Conservation (phyloP, 148 eudicot genomes). For the Rhododendron kiyosumense region DNA sequence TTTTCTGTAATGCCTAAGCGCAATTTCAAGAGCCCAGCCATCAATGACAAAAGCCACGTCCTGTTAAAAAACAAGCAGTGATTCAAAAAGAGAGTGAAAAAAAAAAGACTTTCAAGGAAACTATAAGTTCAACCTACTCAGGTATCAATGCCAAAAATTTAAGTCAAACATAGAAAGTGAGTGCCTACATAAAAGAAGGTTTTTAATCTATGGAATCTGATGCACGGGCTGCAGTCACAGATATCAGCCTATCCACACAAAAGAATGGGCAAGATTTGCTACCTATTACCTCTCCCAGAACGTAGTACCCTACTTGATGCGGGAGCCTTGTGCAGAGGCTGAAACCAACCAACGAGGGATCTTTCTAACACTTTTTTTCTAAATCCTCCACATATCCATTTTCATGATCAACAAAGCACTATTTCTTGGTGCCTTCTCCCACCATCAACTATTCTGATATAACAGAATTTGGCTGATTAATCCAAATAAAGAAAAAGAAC, state of each 20-base stretch:
- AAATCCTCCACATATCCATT: background rate
- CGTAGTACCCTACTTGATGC: background rate
- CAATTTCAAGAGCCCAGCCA: conserved; percentile 99
- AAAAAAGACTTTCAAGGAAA: background rate
- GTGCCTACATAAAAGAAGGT: background rate
- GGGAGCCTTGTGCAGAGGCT: background rate
- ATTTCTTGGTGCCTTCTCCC: background rate
- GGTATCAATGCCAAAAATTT: background rate
- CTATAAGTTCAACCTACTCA: background rate
- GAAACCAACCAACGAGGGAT: background rate
- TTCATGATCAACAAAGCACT: background rate
- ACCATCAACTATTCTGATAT: background rate
- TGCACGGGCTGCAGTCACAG: no score
- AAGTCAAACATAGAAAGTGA: background rate
- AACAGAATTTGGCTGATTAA: background rate
- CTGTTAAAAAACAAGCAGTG: conserved; percentile 26
- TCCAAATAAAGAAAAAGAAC: background rate
- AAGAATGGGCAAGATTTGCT: background rate
- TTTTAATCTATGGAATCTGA: background rate
- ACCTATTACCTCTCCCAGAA: background rate
- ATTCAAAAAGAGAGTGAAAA: background rate
- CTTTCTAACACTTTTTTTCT: background rate
- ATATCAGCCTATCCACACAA: background rate
- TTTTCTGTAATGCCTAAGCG: conserved; percentile 61
- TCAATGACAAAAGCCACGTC: conserved; percentile 96